phyloP scores from a whole-genome alignment of 768 basidiomycete species.

The Vararia minispora region DNA sequence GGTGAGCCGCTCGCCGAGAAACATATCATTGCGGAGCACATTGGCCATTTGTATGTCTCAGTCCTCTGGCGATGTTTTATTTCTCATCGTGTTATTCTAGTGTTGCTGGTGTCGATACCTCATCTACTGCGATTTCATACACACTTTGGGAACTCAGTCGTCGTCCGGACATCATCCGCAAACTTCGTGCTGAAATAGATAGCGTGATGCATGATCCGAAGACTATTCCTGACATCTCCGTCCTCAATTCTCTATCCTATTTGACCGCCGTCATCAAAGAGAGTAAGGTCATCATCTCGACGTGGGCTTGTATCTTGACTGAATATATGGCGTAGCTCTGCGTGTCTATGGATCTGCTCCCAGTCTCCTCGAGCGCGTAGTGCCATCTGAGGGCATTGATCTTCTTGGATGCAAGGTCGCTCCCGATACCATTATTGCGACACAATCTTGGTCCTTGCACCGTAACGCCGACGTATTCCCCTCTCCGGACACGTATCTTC shows the following conservation, averaged over 20 bases:
- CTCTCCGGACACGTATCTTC: conserved; percentile 52
- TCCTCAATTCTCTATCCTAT: conserved; percentile 34
- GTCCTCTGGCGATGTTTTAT: no score
- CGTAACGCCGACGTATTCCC: conserved; percentile 51
- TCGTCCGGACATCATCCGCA: conserved; percentile 48
- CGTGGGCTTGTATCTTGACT: conserved; percentile 3
- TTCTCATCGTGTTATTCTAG: no score
- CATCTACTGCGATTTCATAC: conserved; percentile 52
- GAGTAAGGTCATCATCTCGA: conserved; percentile 24
- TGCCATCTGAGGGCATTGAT: conserved; percentile 50
- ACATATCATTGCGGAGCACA: no score
- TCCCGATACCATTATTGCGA: conserved; percentile 53
- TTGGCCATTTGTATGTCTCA: no score
- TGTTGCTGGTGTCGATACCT: conserved; percentile 62
- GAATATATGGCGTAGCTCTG: conserved; percentile 31
- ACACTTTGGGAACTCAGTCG: conserved; percentile 61
- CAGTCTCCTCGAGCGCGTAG: conserved; percentile 55
- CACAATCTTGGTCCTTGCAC: conserved; percentile 69
- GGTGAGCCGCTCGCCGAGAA: no score
- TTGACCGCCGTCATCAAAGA: conserved; percentile 28
- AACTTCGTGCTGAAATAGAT: conserved; percentile 55
- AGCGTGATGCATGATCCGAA: conserved; percentile 46
- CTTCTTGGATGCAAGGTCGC: conserved; percentile 60
- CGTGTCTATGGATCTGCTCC: conserved; percentile 54
- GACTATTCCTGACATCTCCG: conserved; percentile 40